Base-by-base conservation (phyloP, 768 basidiomycete species). In the Strobilomyces echinocephalus region DNA sequence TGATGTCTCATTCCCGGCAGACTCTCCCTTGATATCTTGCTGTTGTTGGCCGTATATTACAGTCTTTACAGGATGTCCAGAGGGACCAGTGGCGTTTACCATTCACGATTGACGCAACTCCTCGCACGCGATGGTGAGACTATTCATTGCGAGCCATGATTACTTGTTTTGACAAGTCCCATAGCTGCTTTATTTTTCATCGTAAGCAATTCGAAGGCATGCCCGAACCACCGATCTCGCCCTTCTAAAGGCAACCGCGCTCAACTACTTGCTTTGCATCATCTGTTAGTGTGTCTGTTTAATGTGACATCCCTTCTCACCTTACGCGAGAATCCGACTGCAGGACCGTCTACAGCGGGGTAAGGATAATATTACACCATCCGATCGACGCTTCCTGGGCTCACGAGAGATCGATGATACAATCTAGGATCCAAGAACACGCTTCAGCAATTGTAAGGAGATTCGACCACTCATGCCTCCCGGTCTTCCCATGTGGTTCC, bases 401-500 rank as follows among this genome's bases (percentile, higher is more conserved):
- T 30, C 6, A 30, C 30, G 30, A 14, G 12, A 16, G 3, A 24
- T 16, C 35, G 8, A 34, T 10, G 6, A 4, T 5, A 8, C 30
- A 30, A 30, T 3, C 30, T 7, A 63, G 61, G 62, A 63, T 18
- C 55, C 61, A 26, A 54, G 59, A 52, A 64, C 9, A 1, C 34
- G 2, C 8, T 63, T 14, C 46, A 53, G 1, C 24, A 40, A 10
- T 2, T 38, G 61, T 63, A 41, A 63, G 41, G 30, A 30, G 9
- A 30, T 8, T 30, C 30, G 9, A 30, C 30, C 30, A 24, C 30
- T 30, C 7, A 30, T 8, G 30, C 30, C 7, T 30, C 1, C 2
- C 26, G 8, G 3, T 30, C 16, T 14, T 24, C 8, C 24, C 8
- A 16, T 26, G 3, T 33, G 18, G 47, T 5, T 1, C 45, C 43